Base-by-base conservation (phyloP, 257 asterid genomes). In the Solanum clarkiae region DNA sequence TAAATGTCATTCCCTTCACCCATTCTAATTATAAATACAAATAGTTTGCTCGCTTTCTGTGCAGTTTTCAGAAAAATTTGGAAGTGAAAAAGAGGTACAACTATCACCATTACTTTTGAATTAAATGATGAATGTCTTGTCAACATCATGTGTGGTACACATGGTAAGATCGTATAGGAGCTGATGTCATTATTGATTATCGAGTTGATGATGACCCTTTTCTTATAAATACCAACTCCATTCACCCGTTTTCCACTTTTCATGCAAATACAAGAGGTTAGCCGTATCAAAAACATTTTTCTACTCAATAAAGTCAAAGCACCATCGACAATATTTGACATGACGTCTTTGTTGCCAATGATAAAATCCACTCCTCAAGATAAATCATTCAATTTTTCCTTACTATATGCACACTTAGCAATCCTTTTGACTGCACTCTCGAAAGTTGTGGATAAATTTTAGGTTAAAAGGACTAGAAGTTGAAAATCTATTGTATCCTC, bases 381-480 rank as follows among this genome's bases (percentile, higher is more conserved):
- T 86, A 22, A 94, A 92, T 93, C 91, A 87, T 89, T 92, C 95
- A 7, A 94, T 95, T 84, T 87, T 85, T 92, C 92, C 81, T 86
- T 84, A 45, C 84, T 89, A 90, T 92, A 91, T 36, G 98, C 99
- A 72, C 65, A 80, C 74, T 93, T 91, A 13, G 87, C 89, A 24
- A 96, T 86, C 87, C 88, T 94, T 87, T 89, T 90, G 51, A 94
- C 83, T 11, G 96, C 97, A 10, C 84, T 88, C 56, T 63, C 44
- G 86, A 93, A 93, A 40, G 88, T 89, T 5, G 86, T 85, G 17
- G 42, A 79, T 80, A 96, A 86, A 81, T 88, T 84, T 16, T 86
- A 69, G 0, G 91, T 74, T 84, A 95, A 86, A 69, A 95, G 90
- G 32, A 89, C 90, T 88, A 88, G 93, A 3, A 94, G 91, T 89